A percentile compares a stretch with the other conserved stretches of the same genome.
Conservation (phyloP, 2,329 filamentous ascomycete species). For the Balansia obtecta region DNA sequence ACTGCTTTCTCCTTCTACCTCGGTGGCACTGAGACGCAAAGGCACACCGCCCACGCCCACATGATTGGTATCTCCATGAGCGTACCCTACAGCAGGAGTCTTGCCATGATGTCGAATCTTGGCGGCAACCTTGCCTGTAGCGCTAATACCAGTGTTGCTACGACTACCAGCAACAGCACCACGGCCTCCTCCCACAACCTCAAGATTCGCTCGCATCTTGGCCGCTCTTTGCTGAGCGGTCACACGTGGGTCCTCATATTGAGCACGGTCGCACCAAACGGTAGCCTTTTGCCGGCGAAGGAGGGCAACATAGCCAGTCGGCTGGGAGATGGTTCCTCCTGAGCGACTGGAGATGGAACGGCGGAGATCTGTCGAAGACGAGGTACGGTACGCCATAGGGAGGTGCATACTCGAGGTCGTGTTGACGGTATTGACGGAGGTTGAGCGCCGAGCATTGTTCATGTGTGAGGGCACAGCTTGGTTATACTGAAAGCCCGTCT, state of each 20-base stretch:
- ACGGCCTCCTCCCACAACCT: slow-evolving; percentile 55
- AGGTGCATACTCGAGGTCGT: slow-evolving; percentile 57
- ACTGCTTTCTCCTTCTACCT: slow-evolving; percentile 80
- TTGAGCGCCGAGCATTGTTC: slow-evolving; percentile 35
- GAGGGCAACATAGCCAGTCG: slow-evolving; percentile 84
- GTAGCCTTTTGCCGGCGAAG: slow-evolving; percentile 95
- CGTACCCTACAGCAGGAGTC: slow-evolving; percentile 65
- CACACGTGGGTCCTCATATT: slow-evolving; percentile 79
- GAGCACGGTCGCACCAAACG: slow-evolving; percentile 92
- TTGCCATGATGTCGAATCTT: slow-evolving; percentile 87
- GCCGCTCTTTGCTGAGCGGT: slow-evolving; percentile 75
- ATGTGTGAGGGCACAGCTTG: slow-evolving; percentile 5
- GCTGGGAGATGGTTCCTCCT: slow-evolving; percentile 37
- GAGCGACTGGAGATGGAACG: slow-evolving; percentile 76
- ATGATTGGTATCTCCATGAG: slow-evolving; percentile 57
- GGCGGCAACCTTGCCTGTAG: slow-evolving; percentile 55
- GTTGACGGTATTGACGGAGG: slow-evolving; percentile 47
- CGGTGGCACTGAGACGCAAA: slow-evolving; percentile 83
- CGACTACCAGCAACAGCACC: slow-evolving; percentile 32
- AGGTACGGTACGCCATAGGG: slow-evolving; percentile 43
- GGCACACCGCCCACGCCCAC: slow-evolving; percentile 70
- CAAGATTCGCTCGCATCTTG: slow-evolving; percentile 73
- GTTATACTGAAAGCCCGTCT: slow-evolving; percentile 3
- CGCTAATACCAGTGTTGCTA: slow-evolving; percentile 50
- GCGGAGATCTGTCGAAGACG: slow-evolving; percentile 47